Evolutionary conservation across 2,329 filamentous ascomycete genomes (phyloP), one percentile per base, ranked within the genome.

Genomic region (Nigrospora oryzae): DNA sequence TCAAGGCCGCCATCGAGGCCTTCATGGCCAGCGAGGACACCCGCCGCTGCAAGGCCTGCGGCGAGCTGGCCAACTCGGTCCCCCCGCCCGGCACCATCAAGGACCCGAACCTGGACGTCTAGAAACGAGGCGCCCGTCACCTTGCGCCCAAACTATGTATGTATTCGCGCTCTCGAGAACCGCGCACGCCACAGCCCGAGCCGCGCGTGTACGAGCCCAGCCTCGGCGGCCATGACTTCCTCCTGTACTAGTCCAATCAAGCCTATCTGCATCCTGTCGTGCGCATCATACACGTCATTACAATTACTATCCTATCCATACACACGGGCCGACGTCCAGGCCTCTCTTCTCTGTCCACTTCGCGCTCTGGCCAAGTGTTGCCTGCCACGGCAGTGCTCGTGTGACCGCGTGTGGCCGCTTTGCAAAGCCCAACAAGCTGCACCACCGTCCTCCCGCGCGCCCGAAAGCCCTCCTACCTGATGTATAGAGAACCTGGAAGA

Each of bases 1-100:
- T 98, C 60, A 97, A 96, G 73, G 79, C 79, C 43, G 90, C 87
- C 8, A 91, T 97, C 34, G 81, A 95, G 65, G 74, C 72, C 16
- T 97, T 97, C 65, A 84, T 82, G 64, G 74, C 63, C 2, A 53
- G 40, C 51, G 75, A 81, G 46, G 72, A 79, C 48, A 79, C 77
- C 65, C 79, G 91, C 62, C 89, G 68, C 47, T 98, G 93, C 65
- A 72, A 73, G 53, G 75, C 71, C 30, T 98, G 93, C 65, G 89
- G 90, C 17, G 70, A 72, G 46, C 54, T 95, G 55, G 89, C 89
- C 28, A 81, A 89, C 60, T 79, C 78, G 58, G 77, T 79, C 49
- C 86, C 86, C 5, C 73, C 65, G 60, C 68, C 70, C 3, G 79
- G 79, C 4, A 71, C 74, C 14, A 81, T 83, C 50, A 58, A 65